A percentile compares a stretch with the other conserved stretches of the same genome.
phyloP scores from a whole-genome alignment of 2,329 filamentous ascomycete species.

The Cordyceps cateniannulata region DNA sequence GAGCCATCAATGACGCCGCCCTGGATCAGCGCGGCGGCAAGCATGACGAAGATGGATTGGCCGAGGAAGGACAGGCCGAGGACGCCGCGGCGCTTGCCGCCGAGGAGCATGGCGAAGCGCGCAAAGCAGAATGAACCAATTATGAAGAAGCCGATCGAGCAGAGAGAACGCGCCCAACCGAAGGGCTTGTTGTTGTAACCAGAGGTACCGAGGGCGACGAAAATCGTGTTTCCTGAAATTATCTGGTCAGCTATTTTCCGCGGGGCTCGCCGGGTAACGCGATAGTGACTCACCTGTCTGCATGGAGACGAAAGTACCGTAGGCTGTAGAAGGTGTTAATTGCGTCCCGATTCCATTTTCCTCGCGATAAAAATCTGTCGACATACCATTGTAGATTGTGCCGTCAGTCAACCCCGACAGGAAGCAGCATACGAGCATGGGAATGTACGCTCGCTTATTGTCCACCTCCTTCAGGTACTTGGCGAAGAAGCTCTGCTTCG shows the following conservation, averaged over 20 bases:
- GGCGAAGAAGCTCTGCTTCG: slow-evolving; percentile 10
- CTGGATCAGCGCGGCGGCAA: slow-evolving; percentile 47
- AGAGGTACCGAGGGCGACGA: slow-evolving; percentile 53
- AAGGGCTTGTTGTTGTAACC: slow-evolving; percentile 41
- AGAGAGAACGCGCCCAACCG: slow-evolving; percentile 42
- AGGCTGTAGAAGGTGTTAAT: slow-evolving; percentile 17
- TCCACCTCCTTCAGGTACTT: slow-evolving; percentile 15
- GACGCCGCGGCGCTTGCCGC: slow-evolving; percentile 33
- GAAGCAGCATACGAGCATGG: slow-evolving; percentile 33
- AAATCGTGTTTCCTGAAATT: slow-evolving; percentile 51
- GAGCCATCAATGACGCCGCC: slow-evolving; percentile 23
- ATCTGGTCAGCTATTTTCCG: background rate
- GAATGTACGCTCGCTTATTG: slow-evolving; percentile 24
- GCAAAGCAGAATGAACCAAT: slow-evolving; percentile 43
- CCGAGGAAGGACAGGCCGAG: slow-evolving; percentile 43
- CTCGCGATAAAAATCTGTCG: background rate
- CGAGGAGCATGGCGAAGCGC: slow-evolving; percentile 23
- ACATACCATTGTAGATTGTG: slow-evolving; percentile 30
- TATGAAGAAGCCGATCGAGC: slow-evolving; percentile 48
- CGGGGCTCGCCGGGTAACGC: background rate
- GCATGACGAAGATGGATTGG: slow-evolving; percentile 44
- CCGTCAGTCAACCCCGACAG: slow-evolving; percentile 35
- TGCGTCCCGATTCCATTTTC: background rate
- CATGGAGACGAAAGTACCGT: slow-evolving; percentile 34
- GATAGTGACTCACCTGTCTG: slow-evolving; percentile 24